Conservation (phyloP, 2,329 filamentous ascomycete species). For the Diaporthe velutina region DNA sequence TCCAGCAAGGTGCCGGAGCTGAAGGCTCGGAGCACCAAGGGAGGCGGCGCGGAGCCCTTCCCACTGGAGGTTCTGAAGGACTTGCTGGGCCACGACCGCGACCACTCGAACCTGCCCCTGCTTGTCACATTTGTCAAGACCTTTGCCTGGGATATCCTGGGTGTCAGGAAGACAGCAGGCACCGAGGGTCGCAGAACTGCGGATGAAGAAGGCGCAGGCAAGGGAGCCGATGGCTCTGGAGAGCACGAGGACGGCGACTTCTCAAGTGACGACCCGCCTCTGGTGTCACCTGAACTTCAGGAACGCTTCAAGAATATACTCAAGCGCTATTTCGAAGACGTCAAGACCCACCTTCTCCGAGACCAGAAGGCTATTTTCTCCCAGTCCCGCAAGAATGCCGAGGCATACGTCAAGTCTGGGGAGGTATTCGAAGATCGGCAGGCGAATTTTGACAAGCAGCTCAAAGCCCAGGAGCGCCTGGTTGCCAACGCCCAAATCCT, state of each 20-base stretch:
- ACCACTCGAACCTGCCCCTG: constrained; percentile 90
- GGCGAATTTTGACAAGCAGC: constrained; percentile 92
- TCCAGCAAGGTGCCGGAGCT: constrained; percentile 73
- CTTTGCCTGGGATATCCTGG: constrained; percentile 95
- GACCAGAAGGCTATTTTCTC: constrained; percentile 90
- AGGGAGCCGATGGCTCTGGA: constrained; percentile 53
- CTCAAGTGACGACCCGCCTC: constrained; percentile 74
- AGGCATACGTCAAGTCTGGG: constrained; percentile 97
- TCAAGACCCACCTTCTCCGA: constrained; percentile 88
- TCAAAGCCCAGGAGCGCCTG: constrained; percentile 92
- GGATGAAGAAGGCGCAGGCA: constrained; percentile 82
- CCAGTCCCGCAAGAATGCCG: constrained; percentile 94
- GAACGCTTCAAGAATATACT: constrained; percentile 89
- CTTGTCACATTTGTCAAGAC: constrained; percentile 96
- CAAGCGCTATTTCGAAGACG: constrained; percentile 90
- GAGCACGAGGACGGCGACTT: constrained; percentile 63
- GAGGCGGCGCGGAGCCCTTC: constrained; percentile 86
- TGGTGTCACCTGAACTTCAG: constrained; percentile 82
- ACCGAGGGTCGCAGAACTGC: constrained; percentile 86
- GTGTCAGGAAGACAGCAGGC: constrained; percentile 70
- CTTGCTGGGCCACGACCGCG: constrained; percentile 90
- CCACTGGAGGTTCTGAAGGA: constrained; percentile 98
- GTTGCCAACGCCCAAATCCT: constrained; percentile 91
- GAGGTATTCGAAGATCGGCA: constrained; percentile 99
- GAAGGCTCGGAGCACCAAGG: constrained; percentile 71